phyloP scores from a whole-genome alignment of 352 stramenopile genomes.

The Phytophthora ohioensis region DNA sequence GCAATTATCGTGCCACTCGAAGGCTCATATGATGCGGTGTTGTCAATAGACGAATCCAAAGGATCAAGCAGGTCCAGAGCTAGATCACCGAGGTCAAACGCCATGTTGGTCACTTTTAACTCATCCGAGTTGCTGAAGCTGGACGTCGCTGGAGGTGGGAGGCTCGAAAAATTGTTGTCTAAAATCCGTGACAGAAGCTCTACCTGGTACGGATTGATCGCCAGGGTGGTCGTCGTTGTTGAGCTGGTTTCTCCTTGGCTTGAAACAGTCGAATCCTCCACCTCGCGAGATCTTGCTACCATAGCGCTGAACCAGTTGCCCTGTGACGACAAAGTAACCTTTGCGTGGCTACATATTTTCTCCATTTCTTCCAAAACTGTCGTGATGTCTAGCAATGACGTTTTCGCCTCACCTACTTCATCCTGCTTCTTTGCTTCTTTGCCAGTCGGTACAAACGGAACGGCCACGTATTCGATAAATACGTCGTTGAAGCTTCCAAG shows the following conservation, averaged over 20 bases:
- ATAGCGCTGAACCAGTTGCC: constrained; percentile 47
- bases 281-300: background rate
- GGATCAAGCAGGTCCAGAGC: constrained; percentile 46
- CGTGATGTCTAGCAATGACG: constrained; percentile 49
- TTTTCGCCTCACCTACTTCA: background rate
- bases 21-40: background rate
- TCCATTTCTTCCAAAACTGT: constrained; percentile 63
- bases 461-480: constrained; percentile 57
- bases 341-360: constrained; percentile 55
- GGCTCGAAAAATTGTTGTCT: constrained; percentile 64
- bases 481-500: constrained; percentile 37
- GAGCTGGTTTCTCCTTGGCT: background rate
- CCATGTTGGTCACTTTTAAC: constrained; percentile 50
- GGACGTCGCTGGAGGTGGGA: constrained; percentile 8
- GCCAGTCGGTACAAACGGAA: constrained; percentile 44
- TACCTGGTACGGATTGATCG: constrained; percentile 68
- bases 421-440: constrained; percentile 31
- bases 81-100: constrained; percentile 58
- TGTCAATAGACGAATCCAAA: constrained; percentile 19
- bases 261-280: background rate
- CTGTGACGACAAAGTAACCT: constrained; percentile 43
- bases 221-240: constrained; percentile 22
- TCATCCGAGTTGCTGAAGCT: constrained; percentile 44
- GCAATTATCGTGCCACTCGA: constrained; percentile 43
- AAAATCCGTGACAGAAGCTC: constrained; percentile 69